Evolutionary conservation across 2,329 filamentous ascomycete species (phyloP).

Genomic region (Tolypocladium ophioglossoides): DNA sequence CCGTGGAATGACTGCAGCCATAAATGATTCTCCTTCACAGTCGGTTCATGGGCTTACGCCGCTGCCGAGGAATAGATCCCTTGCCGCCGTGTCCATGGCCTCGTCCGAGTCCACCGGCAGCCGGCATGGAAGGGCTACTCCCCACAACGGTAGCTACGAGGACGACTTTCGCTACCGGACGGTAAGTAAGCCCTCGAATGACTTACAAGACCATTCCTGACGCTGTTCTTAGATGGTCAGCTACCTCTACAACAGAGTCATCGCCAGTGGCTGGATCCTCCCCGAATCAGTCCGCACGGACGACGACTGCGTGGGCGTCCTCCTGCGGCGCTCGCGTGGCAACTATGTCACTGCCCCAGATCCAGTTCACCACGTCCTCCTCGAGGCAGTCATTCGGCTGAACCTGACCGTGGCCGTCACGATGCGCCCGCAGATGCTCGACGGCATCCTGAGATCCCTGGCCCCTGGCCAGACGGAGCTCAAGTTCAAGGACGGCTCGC

Average conservation of each 20-base stretch:
- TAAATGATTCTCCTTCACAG: constrained; percentile 1
- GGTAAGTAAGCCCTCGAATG: constrained; percentile 8
- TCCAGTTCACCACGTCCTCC: constrained; percentile 23
- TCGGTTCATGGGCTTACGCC: neutral
- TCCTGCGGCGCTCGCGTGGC: constrained; percentile 26
- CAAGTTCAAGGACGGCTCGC: constrained; percentile 27
- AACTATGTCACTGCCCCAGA: constrained; percentile 30
- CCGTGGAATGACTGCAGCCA: neutral
- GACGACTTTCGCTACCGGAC: constrained; percentile 20
- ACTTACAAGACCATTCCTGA: neutral
- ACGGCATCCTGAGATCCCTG: constrained; percentile 30
- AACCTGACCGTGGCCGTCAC: constrained; percentile 36
- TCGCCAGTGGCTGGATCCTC: constrained; percentile 19
- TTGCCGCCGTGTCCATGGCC: constrained; percentile 1
- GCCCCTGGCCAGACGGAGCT: constrained; percentile 30
- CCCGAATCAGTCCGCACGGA: constrained; percentile 4
- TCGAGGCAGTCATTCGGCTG: constrained; percentile 30
- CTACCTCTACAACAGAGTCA: constrained; percentile 18
- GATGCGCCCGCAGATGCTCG: constrained; percentile 35
- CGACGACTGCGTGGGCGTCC: constrained; percentile 21
- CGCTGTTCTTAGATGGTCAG: constrained; percentile 17
- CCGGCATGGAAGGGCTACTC: neutral
- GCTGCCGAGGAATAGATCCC: constrained; percentile 3
- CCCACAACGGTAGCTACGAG: constrained; percentile 8
- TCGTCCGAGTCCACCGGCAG: neutral